A percentile compares a stretch with the other conserved stretches of the same genome.
phyloP scores from a whole-genome alignment of 2,329 filamentous ascomycete genomes.

The Nannizziopsis arthrosporioides region DNA sequence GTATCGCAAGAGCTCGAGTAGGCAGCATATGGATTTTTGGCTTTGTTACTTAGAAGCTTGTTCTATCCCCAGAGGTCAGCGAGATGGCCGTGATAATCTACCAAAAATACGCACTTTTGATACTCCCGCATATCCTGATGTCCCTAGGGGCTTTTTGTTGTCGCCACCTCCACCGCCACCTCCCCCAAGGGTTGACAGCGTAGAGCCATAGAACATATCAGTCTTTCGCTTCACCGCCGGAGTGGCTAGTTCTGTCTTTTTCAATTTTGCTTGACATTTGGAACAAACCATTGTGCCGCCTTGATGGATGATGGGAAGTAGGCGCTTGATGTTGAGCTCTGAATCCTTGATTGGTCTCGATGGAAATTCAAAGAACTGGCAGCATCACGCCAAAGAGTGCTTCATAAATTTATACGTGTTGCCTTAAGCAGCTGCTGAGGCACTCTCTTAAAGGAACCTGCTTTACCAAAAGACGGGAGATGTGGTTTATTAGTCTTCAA shows the following conservation, averaged over 20 bases:
- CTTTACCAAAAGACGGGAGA: too few relatives aligned
- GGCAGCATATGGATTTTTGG: constrained; percentile 55
- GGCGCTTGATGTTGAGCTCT: too few relatives aligned
- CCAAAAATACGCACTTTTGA: constrained; percentile 41
- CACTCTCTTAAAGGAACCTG: too few relatives aligned
- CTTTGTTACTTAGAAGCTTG: constrained; percentile 52
- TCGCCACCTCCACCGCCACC: constrained; percentile 24
- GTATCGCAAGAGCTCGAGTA: constrained; percentile 50
- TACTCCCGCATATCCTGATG: constrained; percentile 47
- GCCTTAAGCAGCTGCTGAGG: too few relatives aligned
- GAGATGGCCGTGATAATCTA: not conserved
- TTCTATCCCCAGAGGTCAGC: constrained; percentile 33
- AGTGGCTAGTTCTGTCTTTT: constrained; percentile 50
- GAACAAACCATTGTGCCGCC: constrained; percentile 48
- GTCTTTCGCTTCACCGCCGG: constrained; percentile 56
- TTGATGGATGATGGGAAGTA: too few relatives aligned
- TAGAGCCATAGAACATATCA: constrained; percentile 54
- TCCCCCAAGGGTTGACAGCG: constrained; percentile 30
- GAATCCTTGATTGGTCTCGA: too few relatives aligned
- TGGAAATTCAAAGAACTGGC: too few relatives aligned
- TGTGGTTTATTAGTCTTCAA: too few relatives aligned
- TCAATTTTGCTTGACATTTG: constrained; percentile 52
- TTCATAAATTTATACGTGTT: too few relatives aligned
- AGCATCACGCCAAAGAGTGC: too few relatives aligned
- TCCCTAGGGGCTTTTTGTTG: constrained; percentile 38